phyloP scores from a whole-genome alignment of 495 filamentous ascomycete genomes.

The Penicillium diatomitis region DNA sequence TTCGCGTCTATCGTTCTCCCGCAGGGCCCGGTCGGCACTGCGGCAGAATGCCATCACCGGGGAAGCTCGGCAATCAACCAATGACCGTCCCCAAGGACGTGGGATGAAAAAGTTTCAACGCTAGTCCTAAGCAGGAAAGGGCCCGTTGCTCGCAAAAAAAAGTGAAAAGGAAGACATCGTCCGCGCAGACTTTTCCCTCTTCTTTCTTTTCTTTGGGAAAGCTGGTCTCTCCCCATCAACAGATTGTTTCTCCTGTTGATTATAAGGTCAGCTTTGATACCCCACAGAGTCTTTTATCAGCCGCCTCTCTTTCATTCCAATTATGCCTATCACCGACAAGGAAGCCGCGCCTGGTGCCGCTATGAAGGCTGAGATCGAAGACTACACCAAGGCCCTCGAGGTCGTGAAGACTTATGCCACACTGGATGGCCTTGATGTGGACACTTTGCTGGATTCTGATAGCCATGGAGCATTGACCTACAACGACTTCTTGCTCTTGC shows the following conservation, averaged over 20 bases:
- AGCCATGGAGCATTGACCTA: slow-evolving; percentile 84
- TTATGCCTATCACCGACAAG: slow-evolving; percentile 65
- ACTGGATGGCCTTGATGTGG: slow-evolving; percentile 75
- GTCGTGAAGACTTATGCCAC: slow-evolving; percentile 62
- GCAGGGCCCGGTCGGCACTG: no score
- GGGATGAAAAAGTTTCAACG: not conserved
- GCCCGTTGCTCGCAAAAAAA: slow-evolving; percentile 16
- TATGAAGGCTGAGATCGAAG: slow-evolving; percentile 40
- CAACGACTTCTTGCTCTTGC: slow-evolving; percentile 63
- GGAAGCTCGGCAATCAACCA: slow-evolving; percentile 31
- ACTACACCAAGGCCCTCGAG: slow-evolving; percentile 63
- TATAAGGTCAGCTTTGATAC: slow-evolving; percentile 9
- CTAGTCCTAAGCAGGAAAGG: slow-evolving; percentile 17
- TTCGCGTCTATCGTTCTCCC: no score
- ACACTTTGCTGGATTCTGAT: slow-evolving; percentile 77
- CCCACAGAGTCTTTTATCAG: slow-evolving; percentile 2
- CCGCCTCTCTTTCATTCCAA: slow-evolving; percentile 24
- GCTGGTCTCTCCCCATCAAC: slow-evolving; percentile 45
- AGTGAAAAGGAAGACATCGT: slow-evolving; percentile 27
- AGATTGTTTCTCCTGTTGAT: slow-evolving; percentile 43
- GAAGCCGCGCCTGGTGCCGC: slow-evolving; percentile 34
- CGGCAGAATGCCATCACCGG: slow-evolving; percentile 15
- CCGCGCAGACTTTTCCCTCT: slow-evolving; percentile 35
- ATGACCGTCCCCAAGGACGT: slow-evolving; percentile 7
- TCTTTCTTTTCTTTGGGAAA: slow-evolving; percentile 49